These are phyloP conservation scores for Epithele typhae DNA, from an alignment of 768 basidiomycete genomes.

Conservation along the genomic window DNA sequence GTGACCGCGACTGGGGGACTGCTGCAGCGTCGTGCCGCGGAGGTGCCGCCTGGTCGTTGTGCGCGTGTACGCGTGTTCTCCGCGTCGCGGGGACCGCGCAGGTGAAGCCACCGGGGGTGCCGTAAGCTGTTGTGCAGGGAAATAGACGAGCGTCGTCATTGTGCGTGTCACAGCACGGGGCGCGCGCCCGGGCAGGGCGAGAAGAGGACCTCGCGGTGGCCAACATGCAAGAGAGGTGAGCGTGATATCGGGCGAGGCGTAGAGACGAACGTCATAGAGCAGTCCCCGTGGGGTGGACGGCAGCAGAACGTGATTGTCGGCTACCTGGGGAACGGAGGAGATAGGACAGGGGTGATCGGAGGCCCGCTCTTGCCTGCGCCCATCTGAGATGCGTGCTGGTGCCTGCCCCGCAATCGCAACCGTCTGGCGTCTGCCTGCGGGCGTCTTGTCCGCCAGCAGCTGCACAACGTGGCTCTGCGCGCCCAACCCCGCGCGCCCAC, in stretches of 20 bases:
- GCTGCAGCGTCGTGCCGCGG: too few species aligned
- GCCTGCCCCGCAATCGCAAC: constrained; percentile 16
- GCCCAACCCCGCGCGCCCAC: too few species aligned
- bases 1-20: too few species aligned
- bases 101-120: too few species aligned
- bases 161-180: not conserved
- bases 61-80: too few species aligned
- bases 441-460: too few species aligned
- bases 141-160: not conserved
- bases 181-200: constrained; percentile 7
- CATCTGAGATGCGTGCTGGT: constrained; percentile 12
- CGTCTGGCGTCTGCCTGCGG: too few species aligned
- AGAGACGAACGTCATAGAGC: too few species aligned
- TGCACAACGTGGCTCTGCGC: too few species aligned
- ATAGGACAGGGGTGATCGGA: constrained; percentile 10
- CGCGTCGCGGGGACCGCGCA: too few species aligned
- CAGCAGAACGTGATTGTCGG: constrained; percentile 2
- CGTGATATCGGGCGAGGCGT: not conserved
- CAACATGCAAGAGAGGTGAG: constrained; percentile 2
- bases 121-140: not conserved
- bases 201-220: constrained; percentile 6
- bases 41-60: too few species aligned
- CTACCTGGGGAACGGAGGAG: not conserved
- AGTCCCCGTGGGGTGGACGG: constrained; percentile 15
- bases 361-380: constrained; percentile 2